Base-by-base conservation (phyloP, 2,329 filamentous ascomycete genomes). In the Verticillium klebahnii region DNA sequence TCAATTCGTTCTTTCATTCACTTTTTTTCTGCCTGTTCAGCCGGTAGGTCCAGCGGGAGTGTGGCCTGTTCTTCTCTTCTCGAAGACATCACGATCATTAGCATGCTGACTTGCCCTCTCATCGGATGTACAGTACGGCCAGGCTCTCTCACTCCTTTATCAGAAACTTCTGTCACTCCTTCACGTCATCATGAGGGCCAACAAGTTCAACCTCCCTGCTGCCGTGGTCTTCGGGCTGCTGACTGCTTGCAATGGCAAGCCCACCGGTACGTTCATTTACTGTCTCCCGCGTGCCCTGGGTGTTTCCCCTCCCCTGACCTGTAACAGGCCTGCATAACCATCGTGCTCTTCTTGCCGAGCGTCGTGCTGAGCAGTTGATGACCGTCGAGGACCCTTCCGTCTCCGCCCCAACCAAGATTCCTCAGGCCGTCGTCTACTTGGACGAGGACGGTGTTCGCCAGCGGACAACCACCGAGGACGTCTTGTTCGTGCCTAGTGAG, bases 391-490 rank as follows among this genome's bases (percentile, higher is more conserved):
- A 77, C 64, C 69, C 73, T 12, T 68, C 72, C 11, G 67, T 77
- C 56, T 73, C 75, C 55, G 70, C 70, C 36, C 71, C 78, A 14
- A 80, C 78, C 45, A 75, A 80, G 45, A 66, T 77, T 11, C 77
- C 79, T 6, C 75, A 82, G 62, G 76, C 83, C 58, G 79, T 87
- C 32, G 80, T 89, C 68, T 89, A 84, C 73, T 84, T 89, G 56
- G 80, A 90, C 69, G 74, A 82, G 65, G 71, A 81, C 62, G 85
- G 85, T 61, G 76, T 80, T n/a, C 76, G 80, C 2, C 66, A 86
- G 63, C 78, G 76, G 50, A 82, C 77, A 8, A 69, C 71, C 19
- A 79, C 73, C 14, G 73, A 77, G 58, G 71, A 69, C n/a, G 71
- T 78, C 60, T 61, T 70, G 60, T 67, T 68, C 60, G 67, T 71